A percentile compares a stretch with the other conserved stretches of the same genome.
Conservation (phyloP, 352 stramenopile species). For the Pythium rhizo-oryzae region DNA sequence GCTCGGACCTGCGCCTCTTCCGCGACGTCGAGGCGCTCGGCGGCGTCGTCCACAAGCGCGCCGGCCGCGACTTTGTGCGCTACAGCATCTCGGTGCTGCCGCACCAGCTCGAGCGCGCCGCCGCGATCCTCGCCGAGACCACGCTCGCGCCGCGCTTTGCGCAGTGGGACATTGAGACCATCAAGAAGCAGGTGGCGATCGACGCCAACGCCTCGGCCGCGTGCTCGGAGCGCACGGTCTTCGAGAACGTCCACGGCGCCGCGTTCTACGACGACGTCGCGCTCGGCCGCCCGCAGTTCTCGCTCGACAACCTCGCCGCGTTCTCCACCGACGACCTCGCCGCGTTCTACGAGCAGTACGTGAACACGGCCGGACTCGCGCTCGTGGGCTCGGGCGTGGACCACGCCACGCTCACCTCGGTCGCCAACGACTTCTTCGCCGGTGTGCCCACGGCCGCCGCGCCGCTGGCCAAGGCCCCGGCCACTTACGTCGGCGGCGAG, state of each 20-base stretch:
- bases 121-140: slow-evolving; percentile 80
- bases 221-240: slow-evolving; percentile 49
- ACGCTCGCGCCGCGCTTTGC: slow-evolving; percentile 77
- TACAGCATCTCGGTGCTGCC: slow-evolving; percentile 81
- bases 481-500: slow-evolving; percentile 82
- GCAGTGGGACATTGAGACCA: slow-evolving; percentile 73
- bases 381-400: slow-evolving; percentile 66
- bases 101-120: slow-evolving; percentile 62
- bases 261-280: slow-evolving; percentile 83
- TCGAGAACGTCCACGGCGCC: slow-evolving; percentile 67
- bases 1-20: slow-evolving; percentile 82
- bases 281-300: slow-evolving; percentile 56
- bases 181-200: slow-evolving; percentile 67
- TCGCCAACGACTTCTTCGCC: slow-evolving; percentile 72
- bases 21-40: slow-evolving; percentile 84
- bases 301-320: slow-evolving; percentile 57
- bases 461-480: slow-evolving; percentile 23
- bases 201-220: slow-evolving; percentile 50
- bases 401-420: slow-evolving; percentile 58
- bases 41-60: slow-evolving; percentile 58
- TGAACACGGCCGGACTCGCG: slow-evolving; percentile 61
- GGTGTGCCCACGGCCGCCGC: slow-evolving; percentile 40
- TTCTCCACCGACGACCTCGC: slow-evolving; percentile 52
- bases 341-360: slow-evolving; percentile 70
- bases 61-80: slow-evolving; percentile 74